These are phyloP conservation scores for Cryphonectria nitschkei DNA, from an alignment of 2,329 filamentous ascomycete genomes.

Conservation along the genomic window DNA sequence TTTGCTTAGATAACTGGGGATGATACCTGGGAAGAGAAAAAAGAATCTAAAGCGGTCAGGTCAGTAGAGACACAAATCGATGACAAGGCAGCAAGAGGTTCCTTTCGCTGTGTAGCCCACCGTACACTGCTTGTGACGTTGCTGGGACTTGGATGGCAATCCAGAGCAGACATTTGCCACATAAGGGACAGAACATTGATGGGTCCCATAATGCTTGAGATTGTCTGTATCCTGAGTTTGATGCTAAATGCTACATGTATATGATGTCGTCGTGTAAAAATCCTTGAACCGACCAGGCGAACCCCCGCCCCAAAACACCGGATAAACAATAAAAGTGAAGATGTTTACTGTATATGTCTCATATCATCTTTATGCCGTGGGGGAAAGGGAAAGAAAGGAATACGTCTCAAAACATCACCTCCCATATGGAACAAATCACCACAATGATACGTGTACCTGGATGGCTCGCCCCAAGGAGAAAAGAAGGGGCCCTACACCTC, in stretches of 20 bases:
- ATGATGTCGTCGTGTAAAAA: constrained; percentile 9
- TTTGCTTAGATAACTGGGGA: constrained; percentile 4
- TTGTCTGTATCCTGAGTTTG: constrained; percentile 1
- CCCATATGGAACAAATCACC: not conserved
- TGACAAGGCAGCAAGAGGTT: not conserved
- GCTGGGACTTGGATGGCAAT: no score
- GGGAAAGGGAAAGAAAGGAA: not conserved
- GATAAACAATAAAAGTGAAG: not conserved
- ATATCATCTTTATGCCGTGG: not conserved
- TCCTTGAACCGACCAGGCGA: not conserved
- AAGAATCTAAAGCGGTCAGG: not conserved
- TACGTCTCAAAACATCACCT: not conserved
- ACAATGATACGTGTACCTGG: not conserved
- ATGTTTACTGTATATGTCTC: not conserved
- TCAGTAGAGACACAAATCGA: not conserved
- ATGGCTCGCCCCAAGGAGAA: not conserved
- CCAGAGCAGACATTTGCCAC: not conserved
- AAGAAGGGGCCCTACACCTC: constrained; percentile 58
- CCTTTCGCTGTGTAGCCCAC: no score
- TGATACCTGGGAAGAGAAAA: constrained; percentile 22
- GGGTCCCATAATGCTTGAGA: not conserved
- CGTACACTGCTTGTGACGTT: no score
- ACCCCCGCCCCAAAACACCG: not conserved
- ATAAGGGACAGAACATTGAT: not conserved
- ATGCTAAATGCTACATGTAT: constrained; percentile 19